Conservation (phyloP, 176 grass and related monocot genomes). For the Musa itinerans region DNA sequence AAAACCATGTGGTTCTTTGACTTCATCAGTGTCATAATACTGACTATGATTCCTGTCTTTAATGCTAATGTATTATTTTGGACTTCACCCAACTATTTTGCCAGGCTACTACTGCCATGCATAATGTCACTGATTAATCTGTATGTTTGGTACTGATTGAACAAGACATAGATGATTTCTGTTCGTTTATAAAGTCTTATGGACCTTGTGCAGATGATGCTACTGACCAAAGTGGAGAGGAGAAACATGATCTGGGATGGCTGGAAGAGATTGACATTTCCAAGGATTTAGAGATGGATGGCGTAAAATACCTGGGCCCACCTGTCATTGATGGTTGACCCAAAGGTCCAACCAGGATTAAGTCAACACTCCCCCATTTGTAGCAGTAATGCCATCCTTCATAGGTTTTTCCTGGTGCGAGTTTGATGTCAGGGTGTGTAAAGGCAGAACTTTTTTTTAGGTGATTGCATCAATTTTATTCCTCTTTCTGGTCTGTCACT, state of each 20-base stretch:
- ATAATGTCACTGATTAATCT: too few species aligned
- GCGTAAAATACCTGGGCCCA: slow-evolving; percentile 45
- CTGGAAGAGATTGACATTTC: slow-evolving; percentile 52
- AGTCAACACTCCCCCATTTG: not conserved
- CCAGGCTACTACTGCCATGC: too few species aligned
- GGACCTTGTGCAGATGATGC: slow-evolving; percentile 11
- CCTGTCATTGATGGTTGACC: slow-evolving; percentile 36
- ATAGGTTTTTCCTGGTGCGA: not conserved
- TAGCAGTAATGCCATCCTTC: not conserved
- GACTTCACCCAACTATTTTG: too few species aligned
- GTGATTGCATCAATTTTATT: too few species aligned
- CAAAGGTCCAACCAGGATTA: not conserved
- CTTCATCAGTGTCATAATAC: not conserved
- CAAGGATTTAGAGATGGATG: slow-evolving; percentile 41
- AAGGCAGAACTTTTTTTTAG: too few species aligned
- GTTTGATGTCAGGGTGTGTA: too few species aligned
- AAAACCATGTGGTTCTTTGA: not conserved
- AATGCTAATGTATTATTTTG: too few species aligned
- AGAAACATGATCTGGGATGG: slow-evolving; percentile 40
- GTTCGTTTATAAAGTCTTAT: too few species aligned
- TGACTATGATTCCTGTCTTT: too few species aligned
- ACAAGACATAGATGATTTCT: too few species aligned
- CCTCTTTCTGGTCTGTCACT: too few species aligned
- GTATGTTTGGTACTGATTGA: too few species aligned
- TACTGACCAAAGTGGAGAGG: not conserved